A percentile compares a stretch with the other conserved stretches of the same genome.
Evolutionary conservation across 179 eudicot species (phyloP).

Genomic region (Beta corolliflora): DNA sequence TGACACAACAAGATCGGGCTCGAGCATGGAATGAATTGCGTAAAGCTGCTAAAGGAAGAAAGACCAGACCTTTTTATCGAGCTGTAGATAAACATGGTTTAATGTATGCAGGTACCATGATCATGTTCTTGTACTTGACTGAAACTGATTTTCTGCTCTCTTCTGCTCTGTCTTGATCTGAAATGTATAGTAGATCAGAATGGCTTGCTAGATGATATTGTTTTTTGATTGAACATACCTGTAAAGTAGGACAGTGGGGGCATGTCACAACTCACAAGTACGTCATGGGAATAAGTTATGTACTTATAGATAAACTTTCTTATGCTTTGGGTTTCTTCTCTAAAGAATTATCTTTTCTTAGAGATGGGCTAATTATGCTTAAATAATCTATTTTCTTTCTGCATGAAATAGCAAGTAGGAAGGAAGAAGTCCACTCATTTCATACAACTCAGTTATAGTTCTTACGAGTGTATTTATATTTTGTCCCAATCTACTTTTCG

Average conservation of each 20-base stretch:
- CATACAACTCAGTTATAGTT: too few relatives aligned
- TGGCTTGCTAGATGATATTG: conserved; percentile 1
- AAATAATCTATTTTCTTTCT: not conserved
- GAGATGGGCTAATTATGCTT: not conserved
- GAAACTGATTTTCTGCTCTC: not conserved
- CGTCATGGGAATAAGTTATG: not conserved
- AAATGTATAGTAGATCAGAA: not conserved
- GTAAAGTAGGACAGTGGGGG: not conserved
- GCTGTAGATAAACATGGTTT: conserved; percentile 75
- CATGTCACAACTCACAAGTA: not conserved
- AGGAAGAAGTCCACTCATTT: not conserved
- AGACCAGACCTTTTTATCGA: conserved; percentile 87
- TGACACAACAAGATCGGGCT: conserved; percentile 73
- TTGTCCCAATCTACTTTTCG: too few relatives aligned
- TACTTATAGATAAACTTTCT: not conserved
- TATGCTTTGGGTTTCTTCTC: not conserved
- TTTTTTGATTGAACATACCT: not conserved
- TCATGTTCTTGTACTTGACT: conserved; percentile 9
- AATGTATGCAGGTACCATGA: conserved; percentile 88
- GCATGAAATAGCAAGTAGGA: not conserved
- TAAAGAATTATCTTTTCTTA: not conserved
- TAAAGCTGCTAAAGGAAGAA: conserved; percentile 62
- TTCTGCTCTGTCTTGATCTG: not conserved
- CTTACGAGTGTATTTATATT: too few relatives aligned
- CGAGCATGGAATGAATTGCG: conserved; percentile 79